phyloP scores from a whole-genome alignment of 805 yeast species.

The Ogataea nonfermentans region DNA sequence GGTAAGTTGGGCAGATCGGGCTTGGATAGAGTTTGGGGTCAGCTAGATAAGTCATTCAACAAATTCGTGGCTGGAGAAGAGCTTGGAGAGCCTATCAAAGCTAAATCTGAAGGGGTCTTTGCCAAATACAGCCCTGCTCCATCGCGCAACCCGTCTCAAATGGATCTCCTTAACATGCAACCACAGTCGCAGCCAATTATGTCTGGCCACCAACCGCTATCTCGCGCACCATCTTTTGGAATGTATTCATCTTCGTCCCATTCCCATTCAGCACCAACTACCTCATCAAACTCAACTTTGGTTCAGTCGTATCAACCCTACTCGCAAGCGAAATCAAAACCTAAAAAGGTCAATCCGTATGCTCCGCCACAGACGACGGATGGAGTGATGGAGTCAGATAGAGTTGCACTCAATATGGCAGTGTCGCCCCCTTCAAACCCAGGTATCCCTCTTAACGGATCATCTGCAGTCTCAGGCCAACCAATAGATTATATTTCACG shows the following conservation, averaged over 20 bases:
- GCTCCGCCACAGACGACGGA: constrained; percentile 6
- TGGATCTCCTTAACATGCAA: constrained; percentile 30
- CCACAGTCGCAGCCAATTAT: constrained; percentile 23
- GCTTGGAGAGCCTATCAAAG: constrained; percentile 33
- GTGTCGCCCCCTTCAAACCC: constrained; percentile 9
- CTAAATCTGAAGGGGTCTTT: constrained; percentile 54
- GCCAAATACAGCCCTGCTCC: constrained; percentile 68
- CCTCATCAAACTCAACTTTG: constrained; percentile 23
- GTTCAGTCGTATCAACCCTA: constrained; percentile 13
- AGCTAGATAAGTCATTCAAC: constrained; percentile 73
- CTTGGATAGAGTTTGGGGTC: constrained; percentile 81
- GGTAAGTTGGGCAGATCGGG: constrained; percentile 38
- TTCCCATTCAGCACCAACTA: constrained; percentile 26
- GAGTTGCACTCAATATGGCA: constrained; percentile 4
- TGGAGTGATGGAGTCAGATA: constrained; percentile 1
- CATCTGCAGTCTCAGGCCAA: too few species aligned
- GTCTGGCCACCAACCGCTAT: constrained; percentile 13
- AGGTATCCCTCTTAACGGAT: not conserved
- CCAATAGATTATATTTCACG: not conserved
- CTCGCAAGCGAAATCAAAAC: constrained; percentile 16
- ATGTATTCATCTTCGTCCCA: constrained; percentile 17
- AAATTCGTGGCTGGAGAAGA: constrained; percentile 89
- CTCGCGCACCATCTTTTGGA: constrained; percentile 5
- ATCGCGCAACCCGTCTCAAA: constrained; percentile 52
- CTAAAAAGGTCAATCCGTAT: constrained; percentile 13